Evolutionary conservation across 805 yeast species (phyloP).

Genomic region (Metschnikowia santaceciliae): DNA sequence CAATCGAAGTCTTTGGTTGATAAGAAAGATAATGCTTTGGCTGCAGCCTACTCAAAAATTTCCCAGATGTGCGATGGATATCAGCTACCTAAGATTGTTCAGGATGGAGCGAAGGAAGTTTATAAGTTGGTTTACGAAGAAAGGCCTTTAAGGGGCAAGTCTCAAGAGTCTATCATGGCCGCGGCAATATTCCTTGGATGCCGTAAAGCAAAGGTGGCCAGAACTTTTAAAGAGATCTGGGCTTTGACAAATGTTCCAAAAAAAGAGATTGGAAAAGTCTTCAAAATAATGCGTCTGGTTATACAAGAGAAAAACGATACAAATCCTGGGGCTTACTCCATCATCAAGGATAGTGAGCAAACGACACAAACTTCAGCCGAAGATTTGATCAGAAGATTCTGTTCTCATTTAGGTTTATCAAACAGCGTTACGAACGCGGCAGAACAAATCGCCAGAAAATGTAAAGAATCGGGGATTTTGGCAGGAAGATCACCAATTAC

Average conservation of each 20-base stretch:
- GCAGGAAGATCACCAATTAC: slow-evolving; percentile 98
- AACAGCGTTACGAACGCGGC: slow-evolving; percentile 88
- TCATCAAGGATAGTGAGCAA: slow-evolving; percentile 47
- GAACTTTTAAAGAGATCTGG: slow-evolving; percentile 94
- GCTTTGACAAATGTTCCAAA: slow-evolving; percentile 90
- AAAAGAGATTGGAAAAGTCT: slow-evolving; percentile 90
- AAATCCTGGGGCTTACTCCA: slow-evolving; percentile 38
- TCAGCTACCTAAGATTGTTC: slow-evolving; percentile 89
- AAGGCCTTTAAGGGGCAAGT: slow-evolving; percentile 78
- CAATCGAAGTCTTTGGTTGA: slow-evolving; percentile 85
- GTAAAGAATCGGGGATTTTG: slow-evolving; percentile 86
- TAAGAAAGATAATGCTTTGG: slow-evolving; percentile 80
- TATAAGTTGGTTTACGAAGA: slow-evolving; percentile 89
- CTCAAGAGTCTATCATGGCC: slow-evolving; percentile 93
- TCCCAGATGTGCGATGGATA: slow-evolving; percentile 97
- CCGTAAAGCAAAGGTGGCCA: slow-evolving; percentile 86
- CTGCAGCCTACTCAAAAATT: slow-evolving; percentile 84
- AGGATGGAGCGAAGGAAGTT: slow-evolving; percentile 96
- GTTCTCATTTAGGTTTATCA: slow-evolving; percentile 87
- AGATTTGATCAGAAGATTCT: slow-evolving; percentile 91
- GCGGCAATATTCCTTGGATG: slow-evolving; percentile 95
- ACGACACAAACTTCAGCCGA: slow-evolving; percentile 90
- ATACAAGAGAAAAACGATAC: slow-evolving; percentile 54
- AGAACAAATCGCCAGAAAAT: slow-evolving; percentile 83
- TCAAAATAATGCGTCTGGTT: slow-evolving; percentile 68